Percentiles rank a stretch among this genome's conserved stretches.
These are phyloP conservation scores for Cryphonectria parasitica DNA, from an alignment of 2,329 filamentous ascomycete genomes.

Conservation along the genomic window DNA sequence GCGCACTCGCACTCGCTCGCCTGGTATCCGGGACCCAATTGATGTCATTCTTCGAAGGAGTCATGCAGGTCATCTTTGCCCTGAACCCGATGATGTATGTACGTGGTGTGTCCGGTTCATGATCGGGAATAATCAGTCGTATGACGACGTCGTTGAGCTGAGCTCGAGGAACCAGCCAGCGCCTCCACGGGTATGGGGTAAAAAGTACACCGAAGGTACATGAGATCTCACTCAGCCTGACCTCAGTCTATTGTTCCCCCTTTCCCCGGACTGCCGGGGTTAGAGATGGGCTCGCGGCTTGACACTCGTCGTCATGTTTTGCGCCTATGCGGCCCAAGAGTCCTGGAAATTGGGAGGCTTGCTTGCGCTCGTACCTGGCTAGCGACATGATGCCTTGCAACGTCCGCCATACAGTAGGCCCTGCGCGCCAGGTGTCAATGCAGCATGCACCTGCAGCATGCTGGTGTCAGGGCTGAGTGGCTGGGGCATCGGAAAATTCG, in stretches of 20 bases:
- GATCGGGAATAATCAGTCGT: not conserved
- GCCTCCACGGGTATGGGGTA: slow-evolving; percentile 9
- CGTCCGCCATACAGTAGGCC: not conserved
- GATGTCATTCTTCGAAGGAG: slow-evolving; percentile 19
- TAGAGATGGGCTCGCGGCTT: not conserved
- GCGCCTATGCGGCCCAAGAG: not conserved
- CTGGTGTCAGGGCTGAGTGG: not conserved
- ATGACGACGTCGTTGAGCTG: slow-evolving; percentile 2
- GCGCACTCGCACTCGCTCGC: not conserved
- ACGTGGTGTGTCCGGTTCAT: too few relatives aligned
- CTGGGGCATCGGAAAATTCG: not conserved
- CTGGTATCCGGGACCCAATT: not conserved
- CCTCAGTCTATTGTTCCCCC: slow-evolving; percentile 1
- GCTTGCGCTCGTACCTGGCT: slow-evolving; percentile 6
- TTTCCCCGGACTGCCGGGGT: slow-evolving; percentile 2
- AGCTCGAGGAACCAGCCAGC: slow-evolving; percentile 1
- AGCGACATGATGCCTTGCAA: slow-evolving; percentile 9
- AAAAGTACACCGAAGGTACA: not conserved
- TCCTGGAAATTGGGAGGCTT: not conserved
- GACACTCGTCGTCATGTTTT: not conserved
- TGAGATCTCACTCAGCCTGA: not conserved
- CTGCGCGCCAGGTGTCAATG: slow-evolving; percentile 12
- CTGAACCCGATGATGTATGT: not conserved
- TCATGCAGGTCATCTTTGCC: not conserved
- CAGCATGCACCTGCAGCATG: slow-evolving; percentile 6